These are phyloP conservation scores for Penicillium lagena DNA, from an alignment of 495 filamentous ascomycete genomes.

Conservation along the genomic window DNA sequence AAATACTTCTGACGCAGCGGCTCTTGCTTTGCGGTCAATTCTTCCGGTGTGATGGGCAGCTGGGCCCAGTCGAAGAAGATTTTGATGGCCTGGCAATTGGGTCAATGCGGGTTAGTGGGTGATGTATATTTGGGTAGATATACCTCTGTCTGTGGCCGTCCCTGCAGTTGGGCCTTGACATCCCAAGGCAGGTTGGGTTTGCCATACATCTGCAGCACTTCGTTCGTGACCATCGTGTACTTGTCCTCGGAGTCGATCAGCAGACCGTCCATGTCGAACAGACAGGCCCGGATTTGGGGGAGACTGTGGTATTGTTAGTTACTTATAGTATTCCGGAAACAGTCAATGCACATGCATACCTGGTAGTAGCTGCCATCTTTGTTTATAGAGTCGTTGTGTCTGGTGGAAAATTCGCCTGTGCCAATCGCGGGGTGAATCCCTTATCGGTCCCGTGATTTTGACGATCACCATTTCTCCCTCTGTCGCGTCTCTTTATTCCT, in stretches of 20 bases:
- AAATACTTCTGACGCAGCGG: slow-evolving; percentile 66
- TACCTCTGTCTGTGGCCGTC: slow-evolving; percentile 73
- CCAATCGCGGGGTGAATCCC: no score
- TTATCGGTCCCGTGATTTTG: no score
- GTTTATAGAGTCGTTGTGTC: no score
- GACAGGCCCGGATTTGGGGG: slow-evolving; percentile 79
- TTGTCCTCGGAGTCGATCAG: slow-evolving; percentile 90
- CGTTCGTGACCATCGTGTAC: slow-evolving; percentile 79
- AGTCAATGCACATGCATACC: neutral
- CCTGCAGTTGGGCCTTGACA: slow-evolving; percentile 91
- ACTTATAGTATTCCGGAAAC: no score
- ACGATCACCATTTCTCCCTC: no score
- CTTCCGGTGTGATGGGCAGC: slow-evolving; percentile 63
- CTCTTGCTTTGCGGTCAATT: slow-evolving; percentile 53
- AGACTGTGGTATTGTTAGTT: slow-evolving; percentile 37
- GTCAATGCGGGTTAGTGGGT: neutral
- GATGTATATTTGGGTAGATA: neutral
- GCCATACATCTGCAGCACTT: slow-evolving; percentile 67
- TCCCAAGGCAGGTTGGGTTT: slow-evolving; percentile 76
- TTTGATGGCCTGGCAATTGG: slow-evolving; percentile 20
- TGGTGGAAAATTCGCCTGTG: no score
- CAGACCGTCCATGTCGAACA: slow-evolving; percentile 99
- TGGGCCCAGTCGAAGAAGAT: slow-evolving; percentile 81
- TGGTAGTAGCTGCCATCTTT: slow-evolving; percentile 9
- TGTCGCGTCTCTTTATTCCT: no score